Evolutionary conservation across 2,329 filamentous ascomycete species (phyloP).

Genomic region (Penicillium expansum): DNA sequence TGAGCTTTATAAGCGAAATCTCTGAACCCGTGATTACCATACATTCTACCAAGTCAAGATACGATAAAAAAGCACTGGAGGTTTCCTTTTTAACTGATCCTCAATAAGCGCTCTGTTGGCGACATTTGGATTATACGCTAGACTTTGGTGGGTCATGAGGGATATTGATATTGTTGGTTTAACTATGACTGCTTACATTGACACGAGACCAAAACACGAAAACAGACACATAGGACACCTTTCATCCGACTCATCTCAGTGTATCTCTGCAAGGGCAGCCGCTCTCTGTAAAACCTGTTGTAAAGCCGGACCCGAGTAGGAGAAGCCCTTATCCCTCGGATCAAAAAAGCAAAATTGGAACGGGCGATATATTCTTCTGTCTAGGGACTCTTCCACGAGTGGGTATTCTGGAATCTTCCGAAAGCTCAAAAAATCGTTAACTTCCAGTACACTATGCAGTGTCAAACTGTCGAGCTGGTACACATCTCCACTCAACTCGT

Average conservation of each 20-base stretch:
- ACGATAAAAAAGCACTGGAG: too few relatives aligned
- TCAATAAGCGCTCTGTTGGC: too few relatives aligned
- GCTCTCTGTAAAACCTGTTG: background rate
- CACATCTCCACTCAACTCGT: background rate
- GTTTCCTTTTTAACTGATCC: too few relatives aligned
- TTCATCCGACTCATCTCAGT: background rate
- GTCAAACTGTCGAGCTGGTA: background rate
- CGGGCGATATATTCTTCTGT: background rate
- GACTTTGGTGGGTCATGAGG: too few relatives aligned
- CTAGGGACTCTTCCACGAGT: background rate
- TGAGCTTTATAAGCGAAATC: too few relatives aligned
- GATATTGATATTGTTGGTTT: too few relatives aligned
- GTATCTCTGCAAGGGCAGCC: background rate
- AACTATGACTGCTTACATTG: too few relatives aligned
- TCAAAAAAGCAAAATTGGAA: background rate
- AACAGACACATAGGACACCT: background rate
- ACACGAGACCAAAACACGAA: background rate
- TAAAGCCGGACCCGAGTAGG: background rate
- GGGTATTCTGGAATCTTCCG: background rate
- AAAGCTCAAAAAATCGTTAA: background rate
- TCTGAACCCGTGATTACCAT: too few relatives aligned
- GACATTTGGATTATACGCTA: too few relatives aligned
- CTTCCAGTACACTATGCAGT: background rate
- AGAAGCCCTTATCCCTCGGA: background rate
- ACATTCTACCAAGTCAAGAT: too few relatives aligned